Evolutionary conservation across 1,284 basidiomycete species (phyloP).

Genomic region (Papiliotrema nemorosa): DNA sequence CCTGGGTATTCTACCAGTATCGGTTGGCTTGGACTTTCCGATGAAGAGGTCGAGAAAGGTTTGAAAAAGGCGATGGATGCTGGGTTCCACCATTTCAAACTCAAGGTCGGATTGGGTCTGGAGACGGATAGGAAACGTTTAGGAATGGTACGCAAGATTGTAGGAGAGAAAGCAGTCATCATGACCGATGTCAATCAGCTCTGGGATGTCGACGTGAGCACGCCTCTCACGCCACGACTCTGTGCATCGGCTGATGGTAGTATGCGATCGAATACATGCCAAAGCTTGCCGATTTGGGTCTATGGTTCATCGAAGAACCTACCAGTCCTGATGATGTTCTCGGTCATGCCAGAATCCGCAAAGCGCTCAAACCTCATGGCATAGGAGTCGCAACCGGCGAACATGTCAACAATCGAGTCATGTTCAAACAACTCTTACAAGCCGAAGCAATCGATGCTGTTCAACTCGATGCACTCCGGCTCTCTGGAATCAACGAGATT

Average conservation of each 20-base stretch:
- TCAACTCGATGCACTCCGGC: conserved; percentile 86
- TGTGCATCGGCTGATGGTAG: too few relatives aligned
- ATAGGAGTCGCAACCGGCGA: conserved; percentile 93
- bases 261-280: conserved; percentile 86
- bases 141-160: conserved; percentile 78
- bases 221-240: background rate
- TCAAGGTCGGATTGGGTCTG: conserved; percentile 81
- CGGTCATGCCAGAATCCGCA: conserved; percentile 53
- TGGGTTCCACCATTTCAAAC: conserved; percentile 90
- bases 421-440: conserved; percentile 91
- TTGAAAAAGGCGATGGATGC: conserved; percentile 76
- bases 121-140: conserved; percentile 76
- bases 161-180: conserved; percentile 72
- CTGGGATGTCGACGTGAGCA: conserved; percentile 65
- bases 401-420: conserved; percentile 79
- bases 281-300: conserved; percentile 68
- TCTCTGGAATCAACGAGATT: conserved; percentile 88
- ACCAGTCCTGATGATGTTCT: conserved; percentile 78
- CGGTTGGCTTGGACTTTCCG: conserved; percentile 74
- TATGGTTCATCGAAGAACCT: conserved; percentile 94
- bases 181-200: conserved; percentile 54
- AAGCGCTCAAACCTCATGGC: conserved; percentile 65
- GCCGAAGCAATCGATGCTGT: conserved; percentile 88
- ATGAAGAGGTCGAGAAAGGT: conserved; percentile 78
- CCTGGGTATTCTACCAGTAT: conserved; percentile 68